Percentiles rank a stretch among this genome's conserved stretches.
Evolutionary conservation across 129 eudicot species (phyloP).

Genomic region (Silybum marianum): DNA sequence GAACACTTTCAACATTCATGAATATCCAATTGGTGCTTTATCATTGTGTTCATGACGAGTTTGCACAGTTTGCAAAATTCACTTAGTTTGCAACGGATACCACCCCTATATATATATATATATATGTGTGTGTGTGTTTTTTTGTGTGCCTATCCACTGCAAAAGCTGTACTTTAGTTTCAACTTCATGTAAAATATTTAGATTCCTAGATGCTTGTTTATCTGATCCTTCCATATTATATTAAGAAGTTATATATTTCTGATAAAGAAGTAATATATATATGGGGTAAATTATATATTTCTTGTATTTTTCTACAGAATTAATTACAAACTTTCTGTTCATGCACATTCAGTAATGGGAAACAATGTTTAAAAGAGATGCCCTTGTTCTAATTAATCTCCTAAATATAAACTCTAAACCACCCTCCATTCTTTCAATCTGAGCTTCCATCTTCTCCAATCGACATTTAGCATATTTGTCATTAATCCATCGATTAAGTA

Average conservation of each 20-base stretch:
- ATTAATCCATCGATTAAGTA: not conserved
- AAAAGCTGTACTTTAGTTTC: not conserved
- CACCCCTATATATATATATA: too few species aligned
- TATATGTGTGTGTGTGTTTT: not conserved
- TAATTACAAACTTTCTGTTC: not conserved
- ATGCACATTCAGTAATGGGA: conserved; percentile 7
- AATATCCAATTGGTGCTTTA: too few species aligned
- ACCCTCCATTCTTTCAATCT: conserved; percentile 26
- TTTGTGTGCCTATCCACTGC: not conserved
- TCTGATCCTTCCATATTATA: not conserved
- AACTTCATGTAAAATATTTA: not conserved
- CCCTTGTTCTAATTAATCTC: conserved; percentile 34
- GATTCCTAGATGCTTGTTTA: not conserved
- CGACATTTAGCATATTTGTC: conserved; percentile 1
- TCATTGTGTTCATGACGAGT: too few species aligned
- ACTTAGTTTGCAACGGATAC: too few species aligned
- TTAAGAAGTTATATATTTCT: not conserved
- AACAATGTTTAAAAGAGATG: conserved; percentile 31
- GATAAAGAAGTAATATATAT: not conserved
- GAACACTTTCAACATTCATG: too few species aligned
- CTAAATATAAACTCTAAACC: conserved; percentile 33
- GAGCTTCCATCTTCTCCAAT: conserved; percentile 32
- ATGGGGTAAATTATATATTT: not conserved
- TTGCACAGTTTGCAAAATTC: too few species aligned
- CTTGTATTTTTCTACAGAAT: not conserved